Conservation (phyloP, 2,329 filamentous ascomycete species). For the Fusarium musae region DNA sequence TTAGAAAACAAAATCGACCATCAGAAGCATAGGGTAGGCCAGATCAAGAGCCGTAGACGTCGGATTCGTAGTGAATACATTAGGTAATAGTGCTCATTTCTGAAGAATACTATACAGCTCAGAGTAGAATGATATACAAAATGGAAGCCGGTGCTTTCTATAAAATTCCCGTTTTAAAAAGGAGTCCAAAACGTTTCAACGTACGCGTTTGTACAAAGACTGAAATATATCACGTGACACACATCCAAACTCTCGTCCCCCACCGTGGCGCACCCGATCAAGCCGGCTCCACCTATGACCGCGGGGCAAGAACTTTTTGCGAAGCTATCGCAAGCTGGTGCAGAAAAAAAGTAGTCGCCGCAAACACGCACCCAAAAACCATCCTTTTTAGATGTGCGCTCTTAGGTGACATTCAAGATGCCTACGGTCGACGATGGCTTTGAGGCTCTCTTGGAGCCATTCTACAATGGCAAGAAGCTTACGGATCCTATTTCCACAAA, state of each 20-base stretch:
- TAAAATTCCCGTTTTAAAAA: not conserved
- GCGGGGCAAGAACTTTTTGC: conserved; percentile 49
- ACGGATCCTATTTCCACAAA: conserved; percentile 72
- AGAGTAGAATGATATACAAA: not conserved
- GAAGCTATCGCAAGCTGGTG: conserved; percentile 45
- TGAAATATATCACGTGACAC: conserved; percentile 32
- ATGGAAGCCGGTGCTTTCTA: not conserved
- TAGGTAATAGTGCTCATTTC: not conserved
- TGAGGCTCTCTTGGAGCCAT: conserved; percentile 73
- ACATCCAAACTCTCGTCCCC: conserved; percentile 43
- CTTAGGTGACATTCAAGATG: conserved; percentile 57
- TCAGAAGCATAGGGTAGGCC: not conserved
- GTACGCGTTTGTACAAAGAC: not conserved
- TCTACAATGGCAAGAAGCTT: conserved; percentile 75
- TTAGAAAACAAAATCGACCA: not conserved
- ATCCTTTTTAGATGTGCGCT: conserved; percentile 45
- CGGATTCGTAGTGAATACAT: not conserved
- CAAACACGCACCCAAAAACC: conserved; percentile 24
- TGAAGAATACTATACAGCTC: not conserved
- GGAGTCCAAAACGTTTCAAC: not conserved
- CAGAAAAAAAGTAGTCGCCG: conserved; percentile 37
- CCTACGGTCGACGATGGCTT: conserved; percentile 70
- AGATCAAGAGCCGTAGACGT: not conserved
- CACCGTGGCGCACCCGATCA: conserved; percentile 41
- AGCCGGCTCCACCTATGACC: conserved; percentile 43